Evolutionary conservation across 345 rosid species (phyloP).

Genomic region (Psidium guajava): DNA sequence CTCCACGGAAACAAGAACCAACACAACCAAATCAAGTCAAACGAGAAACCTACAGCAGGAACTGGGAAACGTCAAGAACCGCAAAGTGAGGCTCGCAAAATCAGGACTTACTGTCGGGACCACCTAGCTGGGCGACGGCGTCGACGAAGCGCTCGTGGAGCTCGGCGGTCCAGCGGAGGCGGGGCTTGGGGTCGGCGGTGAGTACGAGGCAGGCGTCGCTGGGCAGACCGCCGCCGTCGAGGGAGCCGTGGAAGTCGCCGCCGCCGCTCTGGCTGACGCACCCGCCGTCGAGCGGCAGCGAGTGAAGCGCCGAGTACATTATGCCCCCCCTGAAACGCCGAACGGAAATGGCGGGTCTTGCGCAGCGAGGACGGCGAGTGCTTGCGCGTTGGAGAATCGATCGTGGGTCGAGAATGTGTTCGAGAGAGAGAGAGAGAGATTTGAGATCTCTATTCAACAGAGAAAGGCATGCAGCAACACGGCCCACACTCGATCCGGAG

Average conservation of each 20-base stretch:
- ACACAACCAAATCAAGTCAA: neutral
- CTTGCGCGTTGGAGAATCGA: neutral
- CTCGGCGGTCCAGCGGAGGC: slow-evolving; percentile 95
- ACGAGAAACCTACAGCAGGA: neutral
- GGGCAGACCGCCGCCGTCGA: slow-evolving; percentile 59
- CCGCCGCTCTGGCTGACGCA: neutral
- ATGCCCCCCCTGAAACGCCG: neutral
- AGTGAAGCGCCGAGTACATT: slow-evolving; percentile 73
- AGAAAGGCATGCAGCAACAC: neutral
- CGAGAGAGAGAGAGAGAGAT: neutral
- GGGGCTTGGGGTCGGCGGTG: slow-evolving; percentile 93
- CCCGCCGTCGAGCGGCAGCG: slow-evolving; percentile 54
- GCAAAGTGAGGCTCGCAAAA: neutral
- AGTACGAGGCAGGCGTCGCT: slow-evolving; percentile 66
- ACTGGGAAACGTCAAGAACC: neutral
- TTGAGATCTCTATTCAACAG: neutral
- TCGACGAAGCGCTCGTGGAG: slow-evolving; percentile 91
- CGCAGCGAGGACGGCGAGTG: neutral
- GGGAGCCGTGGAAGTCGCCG: slow-evolving; percentile 13
- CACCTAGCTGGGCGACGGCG: slow-evolving; percentile 90
- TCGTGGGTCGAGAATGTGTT: neutral
- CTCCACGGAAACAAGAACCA: neutral
- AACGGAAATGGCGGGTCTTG: slow-evolving; percentile 1
- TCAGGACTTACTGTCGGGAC: slow-evolving; percentile 69
- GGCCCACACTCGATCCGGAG: neutral